A percentile compares a stretch with the other conserved stretches of the same genome.
Conservation (phyloP, 768 basidiomycete genomes). For the Trametopsis cervina region DNA sequence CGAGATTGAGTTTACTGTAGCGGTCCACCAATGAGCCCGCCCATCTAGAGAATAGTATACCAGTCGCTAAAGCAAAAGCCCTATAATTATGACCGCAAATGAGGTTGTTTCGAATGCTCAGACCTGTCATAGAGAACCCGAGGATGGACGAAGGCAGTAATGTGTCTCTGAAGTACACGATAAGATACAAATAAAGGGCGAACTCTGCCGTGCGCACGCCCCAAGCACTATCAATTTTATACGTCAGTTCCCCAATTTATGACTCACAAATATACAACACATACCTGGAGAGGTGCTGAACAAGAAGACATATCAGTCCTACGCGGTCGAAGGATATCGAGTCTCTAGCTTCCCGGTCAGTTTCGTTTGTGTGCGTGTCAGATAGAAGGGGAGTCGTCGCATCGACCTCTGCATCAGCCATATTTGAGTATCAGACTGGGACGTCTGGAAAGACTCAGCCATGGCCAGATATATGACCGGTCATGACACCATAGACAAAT, state of each 20-base stretch:
- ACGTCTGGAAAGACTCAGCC: background rate
- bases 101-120: no score
- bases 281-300: conserved; percentile 19
- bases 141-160: background rate
- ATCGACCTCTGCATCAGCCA: background rate
- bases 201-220: background rate
- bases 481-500: no score
- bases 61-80: background rate
- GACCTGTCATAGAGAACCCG: background rate
- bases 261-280: background rate
- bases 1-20: background rate
- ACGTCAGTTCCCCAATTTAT: background rate
- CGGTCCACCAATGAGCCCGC: background rate
- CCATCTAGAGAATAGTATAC: background rate
- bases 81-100: no score
- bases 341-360: background rate
- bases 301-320: conserved; percentile 10
- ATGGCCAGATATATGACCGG: background rate
- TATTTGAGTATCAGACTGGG: background rate
- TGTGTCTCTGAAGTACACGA: background rate
- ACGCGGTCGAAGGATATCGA: conserved; percentile 8
- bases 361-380: background rate
- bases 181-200: background rate
- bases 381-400: background rate
- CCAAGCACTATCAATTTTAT: background rate